Base-by-base conservation (phyloP, 108 stramenopile genomes). In the Nannochloropsis oceanica region DNA sequence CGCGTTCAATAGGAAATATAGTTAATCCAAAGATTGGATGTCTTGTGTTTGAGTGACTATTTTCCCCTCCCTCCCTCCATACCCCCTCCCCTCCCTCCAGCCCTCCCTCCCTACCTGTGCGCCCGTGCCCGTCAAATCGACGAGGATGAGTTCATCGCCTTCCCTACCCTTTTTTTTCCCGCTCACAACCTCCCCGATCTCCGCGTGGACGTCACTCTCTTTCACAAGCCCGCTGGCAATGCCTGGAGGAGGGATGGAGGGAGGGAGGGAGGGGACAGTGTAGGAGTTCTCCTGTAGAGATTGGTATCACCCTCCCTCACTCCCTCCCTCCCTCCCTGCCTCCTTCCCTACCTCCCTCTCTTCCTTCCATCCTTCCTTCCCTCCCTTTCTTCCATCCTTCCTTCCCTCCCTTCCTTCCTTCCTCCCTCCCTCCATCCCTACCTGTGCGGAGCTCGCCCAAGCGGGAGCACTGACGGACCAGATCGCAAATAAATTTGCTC, bases 61-160 rank as follows among this genome's bases (percentile, higher is more conserved):
- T 1, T 34, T 5, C 34, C 34, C 34, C 5, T 34, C 34, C 34
- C 34, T 34, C 34, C 34, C 34, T 34, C 34, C 34, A 3, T 34
- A 1, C 59, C 46, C 46, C 14, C 13, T 50, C 46, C 46, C 46
- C 14, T 50, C 46, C 46, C 12, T 50, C 14, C 46, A 2, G 0
- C 22, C 7, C 2, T 73, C 59, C 22, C 59, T n/a, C 18, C 59
- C 22, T n/a, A 73, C 88, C 87, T 96, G 96, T 26, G 96, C 96
- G 9, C 90, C 96, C 8, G 96, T 96, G n/a, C 96, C 96, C 12
- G 96, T 96, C 80, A 96, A 91, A 90, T 97, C 96, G 20, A 97
- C 96, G 11, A 97, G 94, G 90, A 97, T 96, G 18, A 97, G 92
- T 90, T 97, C 96, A 80, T 96, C 94, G 43, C 94, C 94, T 88